Conservation (phyloP, 1,284 basidiomycete species). For the Kwoniella shivajii region DNA sequence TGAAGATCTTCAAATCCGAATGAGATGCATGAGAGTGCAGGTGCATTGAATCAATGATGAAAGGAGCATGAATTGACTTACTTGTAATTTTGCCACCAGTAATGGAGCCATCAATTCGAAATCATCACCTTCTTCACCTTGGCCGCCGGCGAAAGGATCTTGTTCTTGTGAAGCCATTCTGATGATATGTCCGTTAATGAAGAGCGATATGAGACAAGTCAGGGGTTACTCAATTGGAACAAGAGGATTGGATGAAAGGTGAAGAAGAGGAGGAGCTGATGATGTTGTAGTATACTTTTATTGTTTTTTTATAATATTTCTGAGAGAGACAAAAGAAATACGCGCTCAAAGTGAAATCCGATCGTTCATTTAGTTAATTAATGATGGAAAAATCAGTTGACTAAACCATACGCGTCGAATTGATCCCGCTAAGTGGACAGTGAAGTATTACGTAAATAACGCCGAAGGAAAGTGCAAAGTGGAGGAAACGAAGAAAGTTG, state of each 20-base stretch:
- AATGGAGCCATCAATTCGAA: conserved; percentile 71
- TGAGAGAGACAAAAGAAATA: conserved; percentile 9
- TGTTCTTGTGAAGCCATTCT: conserved; percentile 37
- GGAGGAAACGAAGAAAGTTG: conserved; percentile 10
- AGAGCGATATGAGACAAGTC: background rate
- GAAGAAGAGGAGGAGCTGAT: background rate
- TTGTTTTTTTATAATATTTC: background rate
- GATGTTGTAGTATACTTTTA: background rate
- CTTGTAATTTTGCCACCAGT: conserved; percentile 76
- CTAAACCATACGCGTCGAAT: conserved; percentile 10
- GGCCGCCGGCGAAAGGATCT: conserved; percentile 40
- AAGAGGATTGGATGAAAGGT: background rate
- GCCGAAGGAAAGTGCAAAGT: background rate
- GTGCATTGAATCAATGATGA: background rate
- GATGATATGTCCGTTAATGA: background rate
- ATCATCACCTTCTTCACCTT: conserved; percentile 59
- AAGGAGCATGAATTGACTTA: no score
- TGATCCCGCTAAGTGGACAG: background rate
- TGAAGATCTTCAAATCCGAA: background rate
- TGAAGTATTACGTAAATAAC: background rate
- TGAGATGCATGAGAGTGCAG: background rate
- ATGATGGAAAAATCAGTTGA: conserved; percentile 1
- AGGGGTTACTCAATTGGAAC: background rate
- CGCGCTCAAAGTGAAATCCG: background rate
- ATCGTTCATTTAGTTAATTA: conserved; percentile 4